These are phyloP conservation scores for Exophiala sp. DNA, from an alignment of 2,329 filamentous ascomycete genomes.

Conservation along the genomic window DNA sequence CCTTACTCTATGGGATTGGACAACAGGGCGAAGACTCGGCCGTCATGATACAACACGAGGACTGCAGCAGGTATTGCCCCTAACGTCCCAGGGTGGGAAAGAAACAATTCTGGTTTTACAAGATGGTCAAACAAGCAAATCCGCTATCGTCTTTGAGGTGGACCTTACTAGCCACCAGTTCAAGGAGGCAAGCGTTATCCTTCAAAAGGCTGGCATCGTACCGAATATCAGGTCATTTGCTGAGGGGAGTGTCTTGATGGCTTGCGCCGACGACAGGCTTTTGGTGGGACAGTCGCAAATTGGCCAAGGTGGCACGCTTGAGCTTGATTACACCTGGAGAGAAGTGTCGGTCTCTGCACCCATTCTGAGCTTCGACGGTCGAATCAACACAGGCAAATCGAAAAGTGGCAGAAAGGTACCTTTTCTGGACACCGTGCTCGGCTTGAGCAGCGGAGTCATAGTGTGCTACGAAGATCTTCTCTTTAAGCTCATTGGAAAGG, in stretches of 20 bases:
- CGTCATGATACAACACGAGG: slow-evolving; percentile 4
- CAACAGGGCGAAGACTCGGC: slow-evolving; percentile 34
- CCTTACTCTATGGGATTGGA: slow-evolving; percentile 56
- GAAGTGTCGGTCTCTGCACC: slow-evolving; percentile 54
- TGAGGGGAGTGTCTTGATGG: slow-evolving; percentile 35
- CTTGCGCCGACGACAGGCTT: slow-evolving; percentile 42
- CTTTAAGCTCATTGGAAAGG: slow-evolving; percentile 45
- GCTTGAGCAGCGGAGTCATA: slow-evolving; percentile 69
- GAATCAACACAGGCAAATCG: slow-evolving; percentile 20
- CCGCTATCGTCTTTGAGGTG: slow-evolving; percentile 8
- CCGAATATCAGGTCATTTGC: slow-evolving; percentile 15
- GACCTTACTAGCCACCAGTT: not conserved
- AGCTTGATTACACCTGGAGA: slow-evolving; percentile 47
- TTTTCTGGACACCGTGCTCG: slow-evolving; percentile 68
- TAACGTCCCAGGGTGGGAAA: slow-evolving; percentile 8
- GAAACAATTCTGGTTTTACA: slow-evolving; percentile 15
- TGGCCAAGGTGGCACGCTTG: slow-evolving; percentile 32
- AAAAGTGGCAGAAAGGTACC: slow-evolving; percentile 32
- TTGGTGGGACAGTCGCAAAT: slow-evolving; percentile 53
- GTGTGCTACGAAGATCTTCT: slow-evolving; percentile 75
- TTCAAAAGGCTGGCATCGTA: slow-evolving; percentile 6
- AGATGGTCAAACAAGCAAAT: slow-evolving; percentile 1
- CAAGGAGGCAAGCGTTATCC: not conserved
- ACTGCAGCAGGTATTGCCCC: slow-evolving; percentile 12
- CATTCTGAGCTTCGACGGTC: slow-evolving; percentile 58